Base-by-base conservation (phyloP, 2,329 filamentous ascomycete genomes). In the Ceratocystis cacaofunesta region DNA sequence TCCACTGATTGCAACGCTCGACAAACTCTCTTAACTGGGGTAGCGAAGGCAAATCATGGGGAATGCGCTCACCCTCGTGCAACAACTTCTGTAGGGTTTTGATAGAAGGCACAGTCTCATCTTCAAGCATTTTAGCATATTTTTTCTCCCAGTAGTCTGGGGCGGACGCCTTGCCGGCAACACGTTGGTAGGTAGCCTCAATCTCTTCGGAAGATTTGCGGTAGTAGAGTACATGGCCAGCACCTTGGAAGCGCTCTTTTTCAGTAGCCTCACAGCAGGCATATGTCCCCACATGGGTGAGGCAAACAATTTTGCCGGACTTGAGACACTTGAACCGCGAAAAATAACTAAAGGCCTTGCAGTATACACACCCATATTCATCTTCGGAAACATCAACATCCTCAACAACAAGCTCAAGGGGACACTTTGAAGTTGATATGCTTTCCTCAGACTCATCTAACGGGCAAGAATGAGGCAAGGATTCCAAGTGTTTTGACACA, bases 1-100 rank as follows among this genome's bases (percentile, higher is more conserved):
- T 90, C 89, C 95, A 96, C 73, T 95, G 91, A 75, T 96, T 95
- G 78, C 94, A 97, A 72, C 90, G 87, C 71, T 96, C 91, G 74
- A 99, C 94, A 77, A 95, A 99, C 70, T 87, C 84, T 76, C 86
- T 88, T 70, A 99, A 81, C 70, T 89, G 84, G 71, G 88, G 82
- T 69, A 99, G 82, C 68, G 90, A 92, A 69, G 86, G 85, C 68
- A 99, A 82, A 66, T 90, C 87, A 79, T 89, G 95, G 67, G 92
- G 91, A 72, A 99, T 96, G 75, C 90, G 92, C 77, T 99, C 94
- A 75, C 94, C 94, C 79, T 99, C 94, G 73, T 87, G 87, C 67
- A 97, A 80, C 65, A 99, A 80, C 61, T 85, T 85, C 69, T 92
- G 88, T 71, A 99, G 80, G 70, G 86, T 80, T 77, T 96, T 97